Base-by-base conservation (phyloP, 257 asterid genomes). In the Solanum peruvianum region DNA sequence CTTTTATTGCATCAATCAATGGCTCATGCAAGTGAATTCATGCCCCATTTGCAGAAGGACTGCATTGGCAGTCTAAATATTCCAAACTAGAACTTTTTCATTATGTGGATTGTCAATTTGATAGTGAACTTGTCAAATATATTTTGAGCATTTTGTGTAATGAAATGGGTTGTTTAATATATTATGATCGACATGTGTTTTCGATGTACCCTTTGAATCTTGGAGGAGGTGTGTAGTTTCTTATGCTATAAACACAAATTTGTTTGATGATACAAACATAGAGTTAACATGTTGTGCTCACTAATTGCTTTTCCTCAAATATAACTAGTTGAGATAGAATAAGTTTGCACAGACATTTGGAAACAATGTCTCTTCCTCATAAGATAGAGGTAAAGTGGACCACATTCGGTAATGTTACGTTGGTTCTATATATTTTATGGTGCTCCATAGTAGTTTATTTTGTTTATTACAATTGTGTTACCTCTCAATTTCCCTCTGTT, bases 161-260 rank as follows among this genome's bases (percentile, higher is more conserved):
- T 56, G 64, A 20, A 56, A 56, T 16, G 25, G 95, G 95, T 94
- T 33, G 99, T 95, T 90, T 98, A 94, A 88, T 95, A 96, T 86
- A 95, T 96, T 90, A 98, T 94, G 87, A 98, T 96, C 76, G 99
- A 96, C 90, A 93, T 96, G 89, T 95, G 98, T 82, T 20, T 96
- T 96, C 87, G 92, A 69, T 96, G 98, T 88, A 96, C 97, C 31
- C 94, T 96, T 39, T 94, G 97, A 93, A 94, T 96, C 92, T 95
- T 96, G 62, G 98, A 92, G 86, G 98, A 96, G 99, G 98, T 94
- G 82, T 73, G 92, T 85, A 75, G 84, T 84, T 87, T 45, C 49
- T 44, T 86, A 52, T 23, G 56, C 0, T 35, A 35, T 35, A 35
- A 35, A 35, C 39, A 35, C 39, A 35, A 35, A 7, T 49, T 49